Evolutionary conservation across 441 rosid species (phyloP).

Genomic region (Adansonia gregorii): DNA sequence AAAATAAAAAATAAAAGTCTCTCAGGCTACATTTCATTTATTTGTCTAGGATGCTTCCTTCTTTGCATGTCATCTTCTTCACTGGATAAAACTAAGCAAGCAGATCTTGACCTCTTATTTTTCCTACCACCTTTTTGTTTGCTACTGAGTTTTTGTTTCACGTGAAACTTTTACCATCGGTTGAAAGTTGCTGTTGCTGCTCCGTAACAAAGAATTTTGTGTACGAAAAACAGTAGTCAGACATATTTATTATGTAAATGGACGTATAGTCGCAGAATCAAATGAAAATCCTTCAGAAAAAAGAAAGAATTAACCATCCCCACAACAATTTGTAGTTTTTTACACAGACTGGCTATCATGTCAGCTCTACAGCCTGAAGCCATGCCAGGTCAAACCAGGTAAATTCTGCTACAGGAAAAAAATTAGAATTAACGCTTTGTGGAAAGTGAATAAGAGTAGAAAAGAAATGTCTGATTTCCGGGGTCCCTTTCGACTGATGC

Average conservation of each 20-base stretch:
- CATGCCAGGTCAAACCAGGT: neutral
- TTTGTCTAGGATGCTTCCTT: neutral
- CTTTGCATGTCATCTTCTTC: neutral
- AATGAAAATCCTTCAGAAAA: constrained; percentile 19
- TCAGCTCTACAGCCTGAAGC: constrained; percentile 32
- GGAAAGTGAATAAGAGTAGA: neutral
- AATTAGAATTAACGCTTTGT: neutral
- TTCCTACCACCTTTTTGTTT: too few species aligned
- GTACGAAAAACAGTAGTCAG: neutral
- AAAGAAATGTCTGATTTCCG: too few species aligned
- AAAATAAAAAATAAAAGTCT: too few species aligned
- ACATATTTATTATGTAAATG: neutral
- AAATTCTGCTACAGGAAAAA: neutral
- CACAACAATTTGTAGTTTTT: neutral
- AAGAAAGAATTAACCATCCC: neutral
- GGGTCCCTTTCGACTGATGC: too few species aligned
- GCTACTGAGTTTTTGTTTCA: too few species aligned
- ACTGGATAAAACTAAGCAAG: too few species aligned
- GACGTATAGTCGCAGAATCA: neutral
- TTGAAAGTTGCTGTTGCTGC: neutral
- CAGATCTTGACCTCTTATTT: too few species aligned
- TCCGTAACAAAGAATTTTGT: neutral
- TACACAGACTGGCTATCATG: neutral
- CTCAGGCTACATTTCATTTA: neutral
- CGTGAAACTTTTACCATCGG: too few species aligned